These are phyloP conservation scores for Kodamaea alishanica DNA, from an alignment of 1,139 yeast genomes.

Conservation along the genomic window DNA sequence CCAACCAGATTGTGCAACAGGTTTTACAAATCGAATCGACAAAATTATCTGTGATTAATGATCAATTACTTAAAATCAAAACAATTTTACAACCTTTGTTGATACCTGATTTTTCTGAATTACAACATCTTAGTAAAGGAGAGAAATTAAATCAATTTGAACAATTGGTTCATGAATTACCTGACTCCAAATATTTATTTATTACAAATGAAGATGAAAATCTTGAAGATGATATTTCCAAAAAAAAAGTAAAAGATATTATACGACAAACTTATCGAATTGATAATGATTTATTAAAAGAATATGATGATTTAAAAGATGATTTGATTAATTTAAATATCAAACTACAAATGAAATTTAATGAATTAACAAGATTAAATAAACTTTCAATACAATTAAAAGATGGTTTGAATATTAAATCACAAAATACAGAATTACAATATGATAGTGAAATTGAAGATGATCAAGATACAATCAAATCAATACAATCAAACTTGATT, in stretches of 20 bases:
- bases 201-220: slow-evolving; percentile 6
- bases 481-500: slow-evolving; percentile 15
- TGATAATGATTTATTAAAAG: too few relatives aligned
- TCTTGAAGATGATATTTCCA: not conserved
- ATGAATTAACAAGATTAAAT: too few relatives aligned
- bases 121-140: slow-evolving; percentile 11
- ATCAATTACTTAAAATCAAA: slow-evolving; percentile 23
- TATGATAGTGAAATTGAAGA: slow-evolving; percentile 22
- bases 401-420: not conserved
- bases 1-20: slow-evolving; percentile 37
- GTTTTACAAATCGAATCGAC: slow-evolving; percentile 32
- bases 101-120: slow-evolving; percentile 22
- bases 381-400: not conserved
- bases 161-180: slow-evolving; percentile 28
- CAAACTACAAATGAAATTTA: too few relatives aligned
- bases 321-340: too few relatives aligned
- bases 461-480: slow-evolving; percentile 5
- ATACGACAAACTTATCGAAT: too few relatives aligned
- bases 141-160: slow-evolving; percentile 20
- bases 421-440: too few relatives aligned
- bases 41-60: slow-evolving; percentile 27
- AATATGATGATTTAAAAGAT: too few relatives aligned
- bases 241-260: not conserved
- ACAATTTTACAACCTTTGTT: slow-evolving; percentile 28
- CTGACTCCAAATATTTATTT: slow-evolving; percentile 32